Percentiles rank a stretch among this genome's conserved stretches.
Evolutionary conservation across 2,329 filamentous ascomycete species (phyloP).

Genomic region (Cladosporium sp.): DNA sequence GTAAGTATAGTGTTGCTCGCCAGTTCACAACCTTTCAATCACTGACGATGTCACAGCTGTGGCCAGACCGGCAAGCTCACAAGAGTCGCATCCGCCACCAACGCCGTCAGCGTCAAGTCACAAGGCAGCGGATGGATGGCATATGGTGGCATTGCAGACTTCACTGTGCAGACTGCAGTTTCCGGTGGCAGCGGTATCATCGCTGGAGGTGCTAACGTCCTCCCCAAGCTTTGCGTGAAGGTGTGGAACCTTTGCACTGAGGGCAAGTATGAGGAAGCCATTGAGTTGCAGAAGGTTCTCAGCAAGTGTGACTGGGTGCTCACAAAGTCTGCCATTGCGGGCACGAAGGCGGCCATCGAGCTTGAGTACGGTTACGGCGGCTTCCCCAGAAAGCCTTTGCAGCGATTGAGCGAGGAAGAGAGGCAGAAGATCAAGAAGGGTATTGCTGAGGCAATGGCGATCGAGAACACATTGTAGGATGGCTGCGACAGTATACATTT

Average conservation of each 20-base stretch:
- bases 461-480: constrained; percentile 26
- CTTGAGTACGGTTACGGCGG: constrained; percentile 78
- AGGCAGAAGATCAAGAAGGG: constrained; percentile 26
- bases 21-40: not conserved
- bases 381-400: constrained; percentile 68
- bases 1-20: constrained; percentile 40
- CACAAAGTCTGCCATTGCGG: constrained; percentile 77
- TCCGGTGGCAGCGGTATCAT: constrained; percentile 81
- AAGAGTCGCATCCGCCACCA: constrained; percentile 67
- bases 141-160: constrained; percentile 83
- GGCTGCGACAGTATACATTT: not conserved
- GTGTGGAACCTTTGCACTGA: constrained; percentile 72
- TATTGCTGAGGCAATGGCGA: constrained; percentile 27
- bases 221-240: constrained; percentile 75
- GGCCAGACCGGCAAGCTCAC: constrained; percentile 84
- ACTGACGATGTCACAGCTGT: constrained; percentile 32
- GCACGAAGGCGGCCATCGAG: constrained; percentile 81
- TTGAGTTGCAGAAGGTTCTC: constrained; percentile 71
- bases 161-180: constrained; percentile 75
- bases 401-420: constrained; percentile 56
- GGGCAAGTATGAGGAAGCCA: constrained; percentile 71
- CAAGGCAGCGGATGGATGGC: constrained; percentile 64
- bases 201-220: constrained; percentile 78
- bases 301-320: constrained; percentile 77
- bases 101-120: constrained; percentile 62